Conservation (phyloP, 805 yeast genomes). For the Candida silvicultrix region DNA sequence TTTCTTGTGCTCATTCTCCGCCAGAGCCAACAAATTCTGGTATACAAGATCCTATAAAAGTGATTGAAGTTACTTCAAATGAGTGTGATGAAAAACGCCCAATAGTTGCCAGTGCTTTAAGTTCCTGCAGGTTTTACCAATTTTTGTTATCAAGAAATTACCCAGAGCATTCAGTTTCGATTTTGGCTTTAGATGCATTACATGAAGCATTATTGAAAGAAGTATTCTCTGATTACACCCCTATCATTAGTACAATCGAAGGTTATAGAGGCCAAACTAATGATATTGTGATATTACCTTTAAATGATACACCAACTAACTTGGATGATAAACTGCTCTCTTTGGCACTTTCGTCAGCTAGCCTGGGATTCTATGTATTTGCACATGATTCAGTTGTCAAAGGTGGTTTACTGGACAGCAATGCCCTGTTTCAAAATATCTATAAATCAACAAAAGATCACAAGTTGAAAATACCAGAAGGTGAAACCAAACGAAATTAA, state of each 20-base stretch:
- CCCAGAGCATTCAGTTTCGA: conserved; percentile 29
- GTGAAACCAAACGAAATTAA: too few relatives aligned
- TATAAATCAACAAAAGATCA: neutral
- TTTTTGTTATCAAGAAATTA: conserved; percentile 42
- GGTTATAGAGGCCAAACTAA: neutral
- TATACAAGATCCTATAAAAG: conserved; percentile 14
- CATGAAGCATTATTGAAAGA: conserved; percentile 39
- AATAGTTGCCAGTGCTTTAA: conserved; percentile 42
- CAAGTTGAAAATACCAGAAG: neutral
- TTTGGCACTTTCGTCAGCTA: neutral
- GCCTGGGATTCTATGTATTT: neutral
- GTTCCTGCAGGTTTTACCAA: conserved; percentile 35
- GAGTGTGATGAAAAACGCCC: conserved; percentile 11
- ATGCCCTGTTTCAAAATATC: neutral
- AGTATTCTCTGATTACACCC: conserved; percentile 12
- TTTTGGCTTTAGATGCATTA: conserved; percentile 33
- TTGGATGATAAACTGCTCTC: neutral
- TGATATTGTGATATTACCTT: conserved; percentile 5
- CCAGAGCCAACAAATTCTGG: neutral
- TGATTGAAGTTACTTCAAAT: conserved; percentile 24
- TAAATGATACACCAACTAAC: neutral
- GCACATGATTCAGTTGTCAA: neutral
- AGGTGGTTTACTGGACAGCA: neutral
- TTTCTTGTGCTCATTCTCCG: neutral
- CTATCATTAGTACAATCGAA: conserved; percentile 3